Conservation (phyloP, 495 filamentous ascomycete species). For the Penicillium crystallinum region DNA sequence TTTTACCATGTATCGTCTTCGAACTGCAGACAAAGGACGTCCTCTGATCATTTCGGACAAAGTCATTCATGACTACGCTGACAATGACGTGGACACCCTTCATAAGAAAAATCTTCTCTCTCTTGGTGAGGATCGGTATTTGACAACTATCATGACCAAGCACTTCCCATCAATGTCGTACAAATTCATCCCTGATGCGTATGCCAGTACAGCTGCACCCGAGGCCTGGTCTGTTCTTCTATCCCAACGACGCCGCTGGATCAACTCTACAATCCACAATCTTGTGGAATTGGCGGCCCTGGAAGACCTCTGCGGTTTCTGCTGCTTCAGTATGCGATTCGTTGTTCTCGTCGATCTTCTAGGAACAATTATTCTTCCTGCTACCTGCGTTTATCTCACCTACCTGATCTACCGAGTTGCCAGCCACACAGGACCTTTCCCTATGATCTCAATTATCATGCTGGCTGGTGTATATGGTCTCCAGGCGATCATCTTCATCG, state of each 20-base stretch:
- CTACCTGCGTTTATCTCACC: conserved; percentile 82
- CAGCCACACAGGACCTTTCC: conserved; percentile 68
- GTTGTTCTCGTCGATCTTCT: conserved; percentile 93
- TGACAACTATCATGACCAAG: conserved; percentile 97
- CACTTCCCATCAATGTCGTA: conserved; percentile 93
- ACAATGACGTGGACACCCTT: conserved; percentile 84
- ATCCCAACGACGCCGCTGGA: conserved; percentile 95
- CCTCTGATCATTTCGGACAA: conserved; percentile 88
- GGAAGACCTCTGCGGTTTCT: conserved; percentile 94
- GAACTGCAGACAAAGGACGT: conserved; percentile 85
- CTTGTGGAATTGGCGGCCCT: conserved; percentile 81
- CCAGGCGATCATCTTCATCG: conserved; percentile 90
- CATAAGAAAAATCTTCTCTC: conserved; percentile 98
- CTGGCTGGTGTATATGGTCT: conserved; percentile 90
- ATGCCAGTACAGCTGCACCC: conserved; percentile 86
- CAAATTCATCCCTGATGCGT: conserved; percentile 92
- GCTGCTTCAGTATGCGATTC: conserved; percentile 98
- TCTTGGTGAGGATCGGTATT: conserved; percentile 93
- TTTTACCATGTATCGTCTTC: conserved; percentile 97
- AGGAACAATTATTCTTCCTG: conserved; percentile 88
- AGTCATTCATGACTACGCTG: conserved; percentile 80
- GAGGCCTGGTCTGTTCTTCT: conserved; percentile 89
- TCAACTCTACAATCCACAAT: conserved; percentile 98
- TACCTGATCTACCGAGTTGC: conserved; percentile 83
- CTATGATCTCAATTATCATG: conserved; percentile 80